Evolutionary conservation across 805 yeast genomes (phyloP).

Genomic region (Candida dendrica): DNA sequence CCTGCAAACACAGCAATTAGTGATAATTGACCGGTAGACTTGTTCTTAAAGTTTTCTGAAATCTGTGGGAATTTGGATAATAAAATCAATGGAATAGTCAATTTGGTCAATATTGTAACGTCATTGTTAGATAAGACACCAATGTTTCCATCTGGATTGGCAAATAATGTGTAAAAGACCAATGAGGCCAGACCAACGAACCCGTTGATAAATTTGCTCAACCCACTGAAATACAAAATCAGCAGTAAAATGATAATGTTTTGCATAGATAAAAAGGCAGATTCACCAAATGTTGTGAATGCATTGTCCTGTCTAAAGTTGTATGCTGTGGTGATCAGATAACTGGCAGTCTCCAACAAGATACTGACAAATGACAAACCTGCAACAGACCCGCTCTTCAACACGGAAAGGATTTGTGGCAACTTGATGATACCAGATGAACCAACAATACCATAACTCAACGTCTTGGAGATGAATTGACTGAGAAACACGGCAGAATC

Average conservation of each 20-base stretch:
- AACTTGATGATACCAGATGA: slow-evolving; percentile 31
- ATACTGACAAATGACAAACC: slow-evolving; percentile 28
- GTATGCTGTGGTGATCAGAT: slow-evolving; percentile 28
- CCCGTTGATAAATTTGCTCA: slow-evolving; percentile 9
- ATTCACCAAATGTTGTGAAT: slow-evolving; percentile 33
- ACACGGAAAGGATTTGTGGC: slow-evolving; percentile 31
- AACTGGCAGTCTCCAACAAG: slow-evolving; percentile 26
- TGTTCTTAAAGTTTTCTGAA: slow-evolving; percentile 24
- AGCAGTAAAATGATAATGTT: slow-evolving; percentile 24
- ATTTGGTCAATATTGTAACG: slow-evolving; percentile 21
- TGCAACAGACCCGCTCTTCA: slow-evolving; percentile 23
- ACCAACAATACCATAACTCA: slow-evolving; percentile 29
- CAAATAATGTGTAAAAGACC: slow-evolving; percentile 15
- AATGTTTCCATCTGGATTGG: slow-evolving; percentile 8
- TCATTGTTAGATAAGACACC: slow-evolving; percentile 17
- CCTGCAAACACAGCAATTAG: slow-evolving; percentile 29
- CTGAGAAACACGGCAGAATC: slow-evolving; percentile 19
- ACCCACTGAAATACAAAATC: slow-evolving; percentile 17
- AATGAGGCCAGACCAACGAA: slow-evolving; percentile 14
- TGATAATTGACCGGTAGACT: slow-evolving; percentile 36
- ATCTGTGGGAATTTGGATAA: slow-evolving; percentile 36
- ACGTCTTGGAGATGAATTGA: slow-evolving; percentile 23
- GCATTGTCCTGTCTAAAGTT: slow-evolving; percentile 27
- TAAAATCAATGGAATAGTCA: slow-evolving; percentile 29
- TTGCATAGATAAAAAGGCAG: slow-evolving; percentile 27